These are phyloP conservation scores for Hypomontagnella submonticulosa DNA, from an alignment of 495 filamentous ascomycete species.

Conservation along the genomic window DNA sequence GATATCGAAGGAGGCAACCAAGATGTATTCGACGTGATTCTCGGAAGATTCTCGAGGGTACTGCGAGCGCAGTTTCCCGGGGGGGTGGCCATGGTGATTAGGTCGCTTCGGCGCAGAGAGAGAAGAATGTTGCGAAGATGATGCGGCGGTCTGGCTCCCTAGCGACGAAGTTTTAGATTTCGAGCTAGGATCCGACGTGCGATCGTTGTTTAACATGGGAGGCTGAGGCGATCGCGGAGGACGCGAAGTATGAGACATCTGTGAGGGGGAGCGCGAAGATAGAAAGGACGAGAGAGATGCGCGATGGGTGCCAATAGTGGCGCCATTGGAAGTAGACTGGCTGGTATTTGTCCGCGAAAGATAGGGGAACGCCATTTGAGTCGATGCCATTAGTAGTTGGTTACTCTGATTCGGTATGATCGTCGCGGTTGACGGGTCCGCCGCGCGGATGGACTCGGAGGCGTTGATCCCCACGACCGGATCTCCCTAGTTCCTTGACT, in stretches of 20 bases:
- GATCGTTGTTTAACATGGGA: constrained; percentile 57
- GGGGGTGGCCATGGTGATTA: constrained; percentile 55
- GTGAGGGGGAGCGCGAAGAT: constrained; percentile 63
- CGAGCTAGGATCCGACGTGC: constrained; percentile 64
- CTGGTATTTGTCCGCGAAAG: constrained; percentile 46
- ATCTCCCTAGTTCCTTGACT: constrained; percentile 17
- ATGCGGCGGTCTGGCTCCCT: constrained; percentile 51
- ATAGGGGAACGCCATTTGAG: constrained; percentile 41
- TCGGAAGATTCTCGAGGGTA: constrained; percentile 82
- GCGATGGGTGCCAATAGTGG: constrained; percentile 30
- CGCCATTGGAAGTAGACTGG: constrained; percentile 47
- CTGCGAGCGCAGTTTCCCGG: constrained; percentile 76
- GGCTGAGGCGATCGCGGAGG: constrained; percentile 66
- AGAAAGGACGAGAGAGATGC: constrained; percentile 70
- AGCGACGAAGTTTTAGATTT: constrained; percentile 66
- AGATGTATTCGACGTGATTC: constrained; percentile 97
- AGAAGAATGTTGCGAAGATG: constrained; percentile 66
- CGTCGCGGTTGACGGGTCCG: constrained; percentile 36
- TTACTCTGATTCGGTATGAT: constrained; percentile 37
- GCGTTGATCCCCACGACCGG: constrained; percentile 30
- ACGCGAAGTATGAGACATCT: constrained; percentile 61
- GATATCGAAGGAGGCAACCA: constrained; percentile 98
- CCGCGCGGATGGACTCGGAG: constrained; percentile 27
- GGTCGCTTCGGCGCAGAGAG: constrained; percentile 59
- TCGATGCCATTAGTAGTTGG: constrained; percentile 35